Percentiles rank a stretch among this genome's conserved stretches.
phyloP scores from a whole-genome alignment of 305 asterid species.

The Fraxinus platypoda region DNA sequence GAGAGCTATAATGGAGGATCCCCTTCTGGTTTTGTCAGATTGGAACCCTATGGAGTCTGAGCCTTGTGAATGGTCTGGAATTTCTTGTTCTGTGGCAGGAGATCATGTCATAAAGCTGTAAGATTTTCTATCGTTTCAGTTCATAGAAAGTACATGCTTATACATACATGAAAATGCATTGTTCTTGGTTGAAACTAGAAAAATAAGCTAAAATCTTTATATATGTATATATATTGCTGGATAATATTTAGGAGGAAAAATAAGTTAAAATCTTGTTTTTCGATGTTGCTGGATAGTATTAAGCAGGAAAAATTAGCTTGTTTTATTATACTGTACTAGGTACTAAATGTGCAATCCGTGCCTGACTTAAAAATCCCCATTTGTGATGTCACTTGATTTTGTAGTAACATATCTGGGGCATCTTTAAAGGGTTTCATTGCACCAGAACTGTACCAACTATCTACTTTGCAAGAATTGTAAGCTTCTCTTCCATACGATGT shows the following conservation, averaged over 20 bases:
- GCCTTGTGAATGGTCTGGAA: constrained; percentile 83
- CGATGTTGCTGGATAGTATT: constrained; percentile 3
- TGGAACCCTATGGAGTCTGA: constrained; percentile 78
- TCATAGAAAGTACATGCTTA: background rate
- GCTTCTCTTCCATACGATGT: constrained; percentile 19
- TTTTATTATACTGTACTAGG: background rate
- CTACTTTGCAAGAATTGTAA: constrained; percentile 75
- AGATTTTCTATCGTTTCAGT: constrained; percentile 28
- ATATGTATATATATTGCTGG: background rate
- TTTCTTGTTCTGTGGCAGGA: constrained; percentile 62
- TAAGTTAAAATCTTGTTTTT: background rate
- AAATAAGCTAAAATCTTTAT: background rate
- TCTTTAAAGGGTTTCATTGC: constrained; percentile 84
- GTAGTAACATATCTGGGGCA: constrained; percentile 84
- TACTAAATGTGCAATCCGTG: background rate
- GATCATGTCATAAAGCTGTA: constrained; percentile 85
- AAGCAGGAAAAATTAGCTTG: background rate
- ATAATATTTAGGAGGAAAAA: background rate
- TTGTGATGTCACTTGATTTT: constrained; percentile 20
- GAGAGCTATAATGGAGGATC: constrained; percentile 89
- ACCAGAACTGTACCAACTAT: constrained; percentile 61
- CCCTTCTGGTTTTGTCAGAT: constrained; percentile 64
- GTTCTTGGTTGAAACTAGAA: background rate
- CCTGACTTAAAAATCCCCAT: constrained; percentile 8
- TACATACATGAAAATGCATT: background rate